Evolutionary conservation across 306 rosid genomes (phyloP), one percentile per base, ranked within the genome.

Genomic region (Cotoneaster glaucophyllus): DNA sequence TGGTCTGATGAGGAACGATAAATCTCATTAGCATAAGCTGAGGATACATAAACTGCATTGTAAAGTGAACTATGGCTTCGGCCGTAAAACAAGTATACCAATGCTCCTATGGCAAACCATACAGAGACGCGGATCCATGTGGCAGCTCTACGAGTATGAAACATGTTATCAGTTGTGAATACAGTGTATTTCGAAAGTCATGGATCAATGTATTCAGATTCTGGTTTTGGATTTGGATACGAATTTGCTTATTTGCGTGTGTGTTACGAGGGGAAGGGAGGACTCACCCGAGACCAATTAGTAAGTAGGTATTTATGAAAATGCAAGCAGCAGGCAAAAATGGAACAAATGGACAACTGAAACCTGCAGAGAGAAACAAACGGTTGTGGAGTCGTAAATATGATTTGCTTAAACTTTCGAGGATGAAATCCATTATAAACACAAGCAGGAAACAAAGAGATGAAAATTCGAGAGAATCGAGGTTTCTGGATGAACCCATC

Each of bases 231-330:
- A 56, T 43, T 14, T 25, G 25, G 28, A 25, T 7, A 19, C 4
- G 39, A 18, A 68, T 25, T 68, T 48, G 9, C 17, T 21, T 66
- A 44, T 44, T 24, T 43, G 21, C 11, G 25, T 68, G 50, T 22
- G 48, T 22, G 54, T 25, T 15, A 7, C 0, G 7, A 26, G 12
- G 32, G 24, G 57, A 24, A 31, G 69, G 7, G 5, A 62, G 64
- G n/a, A 73, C 90, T 88, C 81, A 88, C 93, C 96, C 91, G 50
- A 90, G 96, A 81, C 81, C 87, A 79, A 86, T 82, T 9, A 90
- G 82, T 26, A 90, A 67, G 84, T 86, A 90, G 76, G 91, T 84
- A 81, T 90, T 90, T 78, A 86, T 81, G 61, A 90, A 90, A 84
- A 90, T 85, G 81, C 91, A 86, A 66, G 88, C 82, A 64, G 90